Base-by-base conservation (phyloP, 257 asterid genomes). In the Capsicum pubescens region DNA sequence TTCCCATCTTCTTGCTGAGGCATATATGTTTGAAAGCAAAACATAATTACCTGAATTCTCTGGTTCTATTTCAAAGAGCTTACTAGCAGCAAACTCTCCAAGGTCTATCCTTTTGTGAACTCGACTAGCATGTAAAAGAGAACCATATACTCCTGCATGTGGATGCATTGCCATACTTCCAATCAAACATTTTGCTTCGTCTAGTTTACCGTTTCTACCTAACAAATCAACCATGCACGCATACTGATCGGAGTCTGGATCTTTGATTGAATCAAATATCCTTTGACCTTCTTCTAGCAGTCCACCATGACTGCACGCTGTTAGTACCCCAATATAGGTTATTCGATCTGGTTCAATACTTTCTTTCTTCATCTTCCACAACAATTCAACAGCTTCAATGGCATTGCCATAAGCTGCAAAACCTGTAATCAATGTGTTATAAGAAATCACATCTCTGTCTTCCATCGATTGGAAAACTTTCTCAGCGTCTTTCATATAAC, bases 291-390 rank as follows among this genome's bases (percentile, higher is more conserved):
- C 91, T 64, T 90, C 88, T 16, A 90, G 44, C 88, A 90, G 81
- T 44, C 97, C 98, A 5, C 94, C 88, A 83, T 94, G 98, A 78
- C 97, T 92, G 84, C 97, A 93, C 5, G 97, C 94, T 54, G 93
- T 91, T 67, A 94, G 91, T 71, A 91, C 89, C 16, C 89, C 92
- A 0, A 91, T 87, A 57, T 89, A 91, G 5, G 98, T 89, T 71
- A 94, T 86, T 67, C 93, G 89, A 85, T 94, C 92, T 3, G 97
- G 93, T 86, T 83, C 82, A 32, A 90, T 52, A 35, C 86, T 81
- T 86, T 87, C 92, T 36, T 86, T 70, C 86, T 85, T 85, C 95
- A 94, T 93, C 91, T 84, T 86, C 70, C 84, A 82, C 71, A 92
- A 82, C 11, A 90, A 82, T 80, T 88, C 58, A n/a, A 93, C 87